These are phyloP conservation scores for Dothiorella sarmentorum DNA, from an alignment of 2,329 filamentous ascomycete genomes.

Conservation along the genomic window DNA sequence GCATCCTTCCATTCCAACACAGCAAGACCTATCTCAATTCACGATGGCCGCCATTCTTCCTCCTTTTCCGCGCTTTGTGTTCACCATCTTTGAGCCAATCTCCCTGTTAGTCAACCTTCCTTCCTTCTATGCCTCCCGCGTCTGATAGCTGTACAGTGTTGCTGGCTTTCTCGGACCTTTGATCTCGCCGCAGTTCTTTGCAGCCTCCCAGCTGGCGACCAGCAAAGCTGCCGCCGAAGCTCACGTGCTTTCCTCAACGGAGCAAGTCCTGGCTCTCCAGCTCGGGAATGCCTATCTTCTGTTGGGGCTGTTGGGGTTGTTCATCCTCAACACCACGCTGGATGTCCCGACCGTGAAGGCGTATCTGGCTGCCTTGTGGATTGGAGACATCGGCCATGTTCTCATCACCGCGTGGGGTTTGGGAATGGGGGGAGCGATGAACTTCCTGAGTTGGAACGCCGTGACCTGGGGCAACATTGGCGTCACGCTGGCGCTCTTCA, in stretches of 20 bases:
- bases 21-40: too few relatives aligned
- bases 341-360: conserved; percentile 64
- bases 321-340: conserved; percentile 60
- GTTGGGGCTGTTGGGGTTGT: conserved; percentile 61
- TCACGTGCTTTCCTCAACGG: background rate
- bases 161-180: conserved; percentile 22
- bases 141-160: conserved; percentile 16
- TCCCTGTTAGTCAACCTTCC: conserved; percentile 20
- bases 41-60: conserved; percentile 22
- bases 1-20: background rate
- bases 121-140: background rate
- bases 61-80: conserved; percentile 19
- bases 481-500: conserved; percentile 59
- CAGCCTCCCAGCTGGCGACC: conserved; percentile 21
- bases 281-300: conserved; percentile 69
- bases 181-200: conserved; percentile 22
- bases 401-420: conserved; percentile 58
- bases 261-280: conserved; percentile 60
- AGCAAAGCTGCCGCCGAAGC: conserved; percentile 1
- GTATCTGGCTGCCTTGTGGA: conserved; percentile 63
- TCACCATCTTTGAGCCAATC: conserved; percentile 23
- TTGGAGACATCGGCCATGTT: conserved; percentile 66
- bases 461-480: conserved; percentile 73
- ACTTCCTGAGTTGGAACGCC: conserved; percentile 61
- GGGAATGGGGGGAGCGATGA: conserved; percentile 52